phyloP scores from a whole-genome alignment of 257 asterid genomes.

The Scutellaria baicalensis region DNA sequence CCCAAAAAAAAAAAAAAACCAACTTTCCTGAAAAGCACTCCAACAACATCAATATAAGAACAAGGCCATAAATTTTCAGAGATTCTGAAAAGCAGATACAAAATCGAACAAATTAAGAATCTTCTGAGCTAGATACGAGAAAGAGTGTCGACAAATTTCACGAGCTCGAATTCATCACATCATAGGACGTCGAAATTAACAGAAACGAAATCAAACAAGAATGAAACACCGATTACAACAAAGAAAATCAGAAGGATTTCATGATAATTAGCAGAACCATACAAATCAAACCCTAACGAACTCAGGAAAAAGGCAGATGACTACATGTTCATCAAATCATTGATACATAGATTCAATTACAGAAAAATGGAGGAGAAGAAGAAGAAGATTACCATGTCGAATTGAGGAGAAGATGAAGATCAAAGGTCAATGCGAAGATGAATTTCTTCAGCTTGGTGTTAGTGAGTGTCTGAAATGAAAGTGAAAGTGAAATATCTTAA shows the following conservation, averaged over 20 bases:
- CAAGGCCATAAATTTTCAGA: neutral
- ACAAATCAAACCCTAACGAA: conserved; percentile 23
- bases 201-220: neutral
- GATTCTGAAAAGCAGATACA: neutral
- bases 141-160: neutral
- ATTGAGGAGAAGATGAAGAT: neutral
- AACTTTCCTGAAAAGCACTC: neutral
- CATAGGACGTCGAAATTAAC: neutral
- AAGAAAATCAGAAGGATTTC: neutral
- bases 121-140: neutral
- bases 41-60: neutral
- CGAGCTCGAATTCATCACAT: neutral
- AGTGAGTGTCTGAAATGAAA: neutral
- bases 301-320: neutral
- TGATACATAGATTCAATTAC: neutral
- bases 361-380: neutral
- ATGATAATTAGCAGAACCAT: neutral
- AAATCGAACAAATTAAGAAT: neutral
- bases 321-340: neutral
- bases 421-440: neutral
- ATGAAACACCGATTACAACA: neutral
- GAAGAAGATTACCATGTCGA: conserved; percentile 13
- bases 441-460: neutral
- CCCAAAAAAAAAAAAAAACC: neutral
- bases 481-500: neutral